Percentiles rank a stretch among this genome's conserved stretches.
Evolutionary conservation across 257 asterid genomes (phyloP).

Genomic region (Avicennia marina): DNA sequence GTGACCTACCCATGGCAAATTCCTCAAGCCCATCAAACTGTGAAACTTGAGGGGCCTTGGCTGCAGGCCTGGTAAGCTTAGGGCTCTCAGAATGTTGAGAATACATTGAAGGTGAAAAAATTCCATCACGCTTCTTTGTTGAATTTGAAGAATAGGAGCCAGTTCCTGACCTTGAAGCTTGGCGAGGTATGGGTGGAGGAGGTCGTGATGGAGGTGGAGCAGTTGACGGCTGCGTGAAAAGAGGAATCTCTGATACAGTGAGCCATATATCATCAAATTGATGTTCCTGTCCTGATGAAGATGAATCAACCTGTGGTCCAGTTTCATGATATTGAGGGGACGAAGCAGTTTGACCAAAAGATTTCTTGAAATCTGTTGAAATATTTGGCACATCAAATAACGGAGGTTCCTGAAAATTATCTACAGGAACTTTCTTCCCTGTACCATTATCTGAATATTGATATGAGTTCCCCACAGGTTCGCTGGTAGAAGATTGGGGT

Average conservation of each 20-base stretch:
- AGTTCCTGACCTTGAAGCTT: slow-evolving; percentile 40
- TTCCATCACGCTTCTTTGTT: slow-evolving; percentile 55
- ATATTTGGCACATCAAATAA: slow-evolving; percentile 65
- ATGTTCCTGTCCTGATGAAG: slow-evolving; percentile 54
- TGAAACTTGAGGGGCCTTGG: slow-evolving; percentile 57
- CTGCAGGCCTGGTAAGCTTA: slow-evolving; percentile 39
- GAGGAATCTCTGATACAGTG: slow-evolving; percentile 89
- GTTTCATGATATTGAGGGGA: slow-evolving; percentile 59
- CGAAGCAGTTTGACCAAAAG: slow-evolving; percentile 47
- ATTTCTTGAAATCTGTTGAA: slow-evolving; percentile 48
- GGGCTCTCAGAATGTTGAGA: slow-evolving; percentile 52
- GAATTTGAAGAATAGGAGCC: slow-evolving; percentile 48
- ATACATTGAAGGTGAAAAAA: slow-evolving; percentile 49
- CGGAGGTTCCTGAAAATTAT: slow-evolving; percentile 59
- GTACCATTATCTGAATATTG: slow-evolving; percentile 49
- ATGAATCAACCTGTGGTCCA: slow-evolving; percentile 35
- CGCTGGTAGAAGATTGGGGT: slow-evolving; percentile 45
- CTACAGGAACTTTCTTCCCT: slow-evolving; percentile 46
- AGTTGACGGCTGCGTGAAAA: slow-evolving; percentile 74
- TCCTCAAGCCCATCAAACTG: slow-evolving; percentile 90
- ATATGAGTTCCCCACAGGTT: slow-evolving; percentile 46
- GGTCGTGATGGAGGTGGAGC: slow-evolving; percentile 99
- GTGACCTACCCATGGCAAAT: slow-evolving; percentile 68
- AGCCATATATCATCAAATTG: slow-evolving; percentile 78
- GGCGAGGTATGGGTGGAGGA: slow-evolving; percentile 87